Conservation (phyloP, 2,329 filamentous ascomycete species). For the Fusarium pseudograminearum region DNA sequence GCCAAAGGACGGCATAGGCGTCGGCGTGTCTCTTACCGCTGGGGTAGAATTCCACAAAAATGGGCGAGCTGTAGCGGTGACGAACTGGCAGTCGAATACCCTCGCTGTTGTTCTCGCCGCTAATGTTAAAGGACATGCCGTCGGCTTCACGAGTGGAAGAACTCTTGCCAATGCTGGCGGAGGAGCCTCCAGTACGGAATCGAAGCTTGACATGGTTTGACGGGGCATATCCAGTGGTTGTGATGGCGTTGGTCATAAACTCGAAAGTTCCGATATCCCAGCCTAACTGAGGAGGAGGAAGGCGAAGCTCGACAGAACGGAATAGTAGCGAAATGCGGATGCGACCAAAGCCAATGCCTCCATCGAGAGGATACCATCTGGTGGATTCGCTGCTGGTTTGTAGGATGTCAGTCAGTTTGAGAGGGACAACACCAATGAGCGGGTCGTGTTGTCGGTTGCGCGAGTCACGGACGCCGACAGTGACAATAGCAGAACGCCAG, state of each 20-base stretch:
- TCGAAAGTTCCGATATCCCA: slow-evolving; percentile 98
- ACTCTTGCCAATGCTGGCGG: slow-evolving; percentile 74
- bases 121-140: slow-evolving; percentile 62
- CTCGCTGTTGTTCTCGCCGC: slow-evolving; percentile 54
- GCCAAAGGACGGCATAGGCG: slow-evolving; percentile 85
- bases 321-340: slow-evolving; percentile 90
- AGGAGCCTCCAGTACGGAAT: slow-evolving; percentile 86
- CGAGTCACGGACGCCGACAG: slow-evolving; percentile 87
- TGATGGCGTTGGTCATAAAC: slow-evolving; percentile 79
- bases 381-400: slow-evolving; percentile 88
- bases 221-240: slow-evolving; percentile 71
- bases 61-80: slow-evolving; percentile 87
- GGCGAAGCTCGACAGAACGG: slow-evolving; percentile 85
- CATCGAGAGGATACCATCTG: slow-evolving; percentile 96
- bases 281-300: slow-evolving; percentile 87
- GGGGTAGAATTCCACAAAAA: slow-evolving; percentile 87
- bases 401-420: slow-evolving; percentile 89
- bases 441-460: slow-evolving; percentile 94
- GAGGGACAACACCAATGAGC: slow-evolving; percentile 89
- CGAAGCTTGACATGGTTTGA: slow-evolving; percentile 79
- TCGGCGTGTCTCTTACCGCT: slow-evolving; percentile 76
- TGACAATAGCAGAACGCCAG: slow-evolving; percentile 89
- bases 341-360: slow-evolving; percentile 91
- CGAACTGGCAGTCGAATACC: slow-evolving; percentile 85
- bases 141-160: slow-evolving; percentile 72